These are phyloP conservation scores for Lachnellula cervina DNA, from an alignment of 2,329 filamentous ascomycete genomes.

Conservation along the genomic window DNA sequence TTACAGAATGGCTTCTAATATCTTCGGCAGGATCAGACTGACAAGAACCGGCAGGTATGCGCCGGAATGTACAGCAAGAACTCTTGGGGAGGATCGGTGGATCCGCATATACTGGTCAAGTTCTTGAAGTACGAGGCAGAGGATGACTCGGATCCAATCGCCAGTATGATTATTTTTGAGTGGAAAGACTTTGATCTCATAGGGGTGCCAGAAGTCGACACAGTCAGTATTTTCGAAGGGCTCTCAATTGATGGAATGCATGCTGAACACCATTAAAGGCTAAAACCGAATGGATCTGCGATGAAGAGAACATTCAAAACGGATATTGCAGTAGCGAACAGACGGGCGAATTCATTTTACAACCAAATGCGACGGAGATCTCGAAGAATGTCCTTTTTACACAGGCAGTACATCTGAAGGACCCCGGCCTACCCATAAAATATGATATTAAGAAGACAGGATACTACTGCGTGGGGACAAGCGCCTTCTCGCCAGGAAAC, in stretches of 20 bases:
- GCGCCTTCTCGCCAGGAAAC: slow-evolving; percentile 56
- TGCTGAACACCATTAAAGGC: slow-evolving; percentile 37
- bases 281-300: slow-evolving; percentile 66
- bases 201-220: slow-evolving; percentile 55
- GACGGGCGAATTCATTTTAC: slow-evolving; percentile 78
- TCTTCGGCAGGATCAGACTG: slow-evolving; percentile 61
- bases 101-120: slow-evolving; percentile 84
- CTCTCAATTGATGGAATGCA: not conserved
- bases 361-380: slow-evolving; percentile 66
- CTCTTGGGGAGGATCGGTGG: slow-evolving; percentile 80
- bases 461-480: slow-evolving; percentile 90
- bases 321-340: slow-evolving; percentile 72
- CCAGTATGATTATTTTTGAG: slow-evolving; percentile 88
- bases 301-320: slow-evolving; percentile 61
- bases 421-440: slow-evolving; percentile 63
- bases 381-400: slow-evolving; percentile 72
- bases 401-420: slow-evolving; percentile 75
- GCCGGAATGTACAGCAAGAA: slow-evolving; percentile 87
- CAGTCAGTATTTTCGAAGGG: slow-evolving; percentile 39
- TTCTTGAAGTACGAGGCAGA: slow-evolving; percentile 60
- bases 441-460: slow-evolving; percentile 87
- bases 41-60: slow-evolving; percentile 77
- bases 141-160: slow-evolving; percentile 64
- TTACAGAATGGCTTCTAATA: slow-evolving; percentile 10
- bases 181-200: slow-evolving; percentile 82